A percentile compares a stretch with the other conserved stretches of the same genome.
Conservation (phyloP, 2,329 filamentous ascomycete species). For the Exophiala sp. region DNA sequence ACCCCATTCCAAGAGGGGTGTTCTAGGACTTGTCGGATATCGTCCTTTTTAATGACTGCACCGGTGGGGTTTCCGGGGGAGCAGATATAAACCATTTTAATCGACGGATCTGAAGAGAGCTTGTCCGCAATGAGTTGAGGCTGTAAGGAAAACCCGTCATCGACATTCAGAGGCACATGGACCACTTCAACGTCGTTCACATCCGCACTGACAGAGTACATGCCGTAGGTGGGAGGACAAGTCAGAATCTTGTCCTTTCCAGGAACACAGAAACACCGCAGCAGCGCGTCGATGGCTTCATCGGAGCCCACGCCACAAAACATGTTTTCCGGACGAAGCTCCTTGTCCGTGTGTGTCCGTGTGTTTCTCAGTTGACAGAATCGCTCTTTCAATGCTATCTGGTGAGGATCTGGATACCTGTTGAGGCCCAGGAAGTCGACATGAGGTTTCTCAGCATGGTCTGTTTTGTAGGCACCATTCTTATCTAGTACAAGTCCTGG, state of each 20-base stretch:
- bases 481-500: slow-evolving; percentile 61
- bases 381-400: slow-evolving; percentile 74
- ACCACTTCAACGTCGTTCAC: slow-evolving; percentile 87
- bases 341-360: slow-evolving; percentile 67
- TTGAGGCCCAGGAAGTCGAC: slow-evolving; percentile 78
- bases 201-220: slow-evolving; percentile 92
- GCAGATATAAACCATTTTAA: slow-evolving; percentile 90
- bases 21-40: slow-evolving; percentile 66
- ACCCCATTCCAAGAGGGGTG: slow-evolving; percentile 94
- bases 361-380: slow-evolving; percentile 86
- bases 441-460: slow-evolving; percentile 46
- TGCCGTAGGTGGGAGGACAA: slow-evolving; percentile 95
- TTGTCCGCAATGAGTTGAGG: slow-evolving; percentile 60
- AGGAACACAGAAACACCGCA: slow-evolving; percentile 88
- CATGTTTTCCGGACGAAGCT: slow-evolving; percentile 71
- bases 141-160: slow-evolving; percentile 68
- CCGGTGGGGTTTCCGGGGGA: slow-evolving; percentile 94
- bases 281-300: slow-evolving; percentile 89
- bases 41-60: slow-evolving; percentile 65
- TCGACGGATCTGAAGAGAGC: slow-evolving; percentile 57
- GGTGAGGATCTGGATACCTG: slow-evolving; percentile 95
- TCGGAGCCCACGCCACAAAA: slow-evolving; percentile 96
- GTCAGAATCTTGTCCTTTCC: slow-evolving; percentile 84
- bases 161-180: slow-evolving; percentile 71
- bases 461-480: slow-evolving; percentile 35